These are phyloP conservation scores for Hansenula lynferdii DNA, from an alignment of 1,139 yeast species.

Conservation along the genomic window DNA sequence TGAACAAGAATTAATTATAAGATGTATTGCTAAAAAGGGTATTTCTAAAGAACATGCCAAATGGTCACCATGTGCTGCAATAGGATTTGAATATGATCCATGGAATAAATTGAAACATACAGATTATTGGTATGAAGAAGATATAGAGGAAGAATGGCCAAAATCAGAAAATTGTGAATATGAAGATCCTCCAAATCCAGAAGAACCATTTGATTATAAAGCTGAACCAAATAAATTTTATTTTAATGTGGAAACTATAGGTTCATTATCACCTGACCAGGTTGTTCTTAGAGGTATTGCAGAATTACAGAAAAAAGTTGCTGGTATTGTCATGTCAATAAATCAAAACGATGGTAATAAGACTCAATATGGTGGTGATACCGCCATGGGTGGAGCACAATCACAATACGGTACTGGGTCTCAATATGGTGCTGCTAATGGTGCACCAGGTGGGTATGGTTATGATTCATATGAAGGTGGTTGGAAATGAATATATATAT, in stretches of 20 bases:
- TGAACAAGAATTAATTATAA: constrained; percentile 84
- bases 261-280: constrained; percentile 83
- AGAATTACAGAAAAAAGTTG: constrained; percentile 84
- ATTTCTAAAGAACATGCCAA: constrained; percentile 98
- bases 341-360: constrained; percentile 49
- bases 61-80: constrained; percentile 96
- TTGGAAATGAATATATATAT: too few relatives aligned
- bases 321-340: constrained; percentile 80
- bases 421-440: constrained; percentile 17
- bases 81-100: constrained; percentile 98
- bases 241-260: constrained; percentile 89
- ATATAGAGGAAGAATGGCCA: constrained; percentile 91
- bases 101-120: constrained; percentile 97
- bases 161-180: constrained; percentile 82
- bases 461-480: not conserved
- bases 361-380: constrained; percentile 41
- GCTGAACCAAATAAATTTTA: constrained; percentile 82
- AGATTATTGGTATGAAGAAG: constrained; percentile 93
- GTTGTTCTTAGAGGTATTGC: constrained; percentile 81
- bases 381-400: too few relatives aligned
- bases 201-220: constrained; percentile 78
- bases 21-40: constrained; percentile 96
- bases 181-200: constrained; percentile 94
- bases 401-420: constrained; percentile 18
- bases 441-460: not conserved